A percentile compares a stretch with the other conserved stretches of the same genome.
Conservation (phyloP, 2,329 filamentous ascomycete genomes). For the Cryphonectria naterciae region DNA sequence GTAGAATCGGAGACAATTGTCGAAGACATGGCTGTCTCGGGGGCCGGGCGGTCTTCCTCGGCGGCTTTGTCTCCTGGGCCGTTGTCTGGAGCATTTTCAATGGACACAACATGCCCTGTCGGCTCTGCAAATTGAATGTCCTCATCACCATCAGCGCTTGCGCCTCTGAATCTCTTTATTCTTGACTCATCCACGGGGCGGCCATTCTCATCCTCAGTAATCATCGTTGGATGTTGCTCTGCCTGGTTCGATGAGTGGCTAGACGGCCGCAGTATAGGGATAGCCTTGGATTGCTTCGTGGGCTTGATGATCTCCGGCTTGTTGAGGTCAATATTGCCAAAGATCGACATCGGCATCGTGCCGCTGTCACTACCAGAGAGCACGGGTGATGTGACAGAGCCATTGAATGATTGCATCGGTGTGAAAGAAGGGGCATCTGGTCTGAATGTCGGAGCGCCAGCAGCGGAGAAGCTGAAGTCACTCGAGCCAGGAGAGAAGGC, state of each 20-base stretch:
- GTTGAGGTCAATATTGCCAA: constrained; percentile 69
- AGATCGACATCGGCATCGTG: constrained; percentile 59
- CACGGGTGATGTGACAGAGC: constrained; percentile 51
- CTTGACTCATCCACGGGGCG: constrained; percentile 69
- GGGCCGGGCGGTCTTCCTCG: constrained; percentile 37
- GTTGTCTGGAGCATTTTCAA: background rate
- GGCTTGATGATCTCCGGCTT: constrained; percentile 66
- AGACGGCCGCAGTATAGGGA: constrained; percentile 76
- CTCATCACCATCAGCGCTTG: constrained; percentile 68
- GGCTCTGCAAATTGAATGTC: constrained; percentile 75
- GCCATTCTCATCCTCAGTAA: constrained; percentile 59
- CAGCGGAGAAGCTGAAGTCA: constrained; percentile 70
- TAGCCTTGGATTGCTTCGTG: constrained; percentile 75
- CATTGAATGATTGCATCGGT: constrained; percentile 56
- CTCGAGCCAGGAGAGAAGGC: constrained; percentile 70
- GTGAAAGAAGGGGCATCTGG: constrained; percentile 79
- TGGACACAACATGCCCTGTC: constrained; percentile 32
- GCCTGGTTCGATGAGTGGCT: constrained; percentile 44
- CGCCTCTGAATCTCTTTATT: constrained; percentile 74
- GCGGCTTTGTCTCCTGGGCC: constrained; percentile 32
- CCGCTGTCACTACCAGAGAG: constrained; percentile 50
- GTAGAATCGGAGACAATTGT: constrained; percentile 56
- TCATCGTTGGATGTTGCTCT: constrained; percentile 33
- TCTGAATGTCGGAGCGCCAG: constrained; percentile 67
- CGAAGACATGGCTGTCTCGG: constrained; percentile 59